These are phyloP conservation scores for Clitocybe nebularis DNA, from an alignment of 1,284 basidiomycete genomes.

Conservation along the genomic window DNA sequence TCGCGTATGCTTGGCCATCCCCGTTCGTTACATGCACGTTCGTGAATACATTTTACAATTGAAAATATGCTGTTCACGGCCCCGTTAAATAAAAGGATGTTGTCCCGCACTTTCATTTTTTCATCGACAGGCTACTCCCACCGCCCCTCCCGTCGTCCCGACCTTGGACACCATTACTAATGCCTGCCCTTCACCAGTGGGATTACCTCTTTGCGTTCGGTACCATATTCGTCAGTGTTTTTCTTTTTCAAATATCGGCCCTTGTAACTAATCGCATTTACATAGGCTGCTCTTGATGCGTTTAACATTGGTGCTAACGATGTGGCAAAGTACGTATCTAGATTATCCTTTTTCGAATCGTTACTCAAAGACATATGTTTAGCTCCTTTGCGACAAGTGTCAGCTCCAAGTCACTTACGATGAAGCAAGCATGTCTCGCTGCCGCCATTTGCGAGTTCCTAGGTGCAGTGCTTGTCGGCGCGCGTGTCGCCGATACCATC, in stretches of 20 bases:
- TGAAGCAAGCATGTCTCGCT: constrained; percentile 24
- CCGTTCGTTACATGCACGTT: constrained; percentile 12
- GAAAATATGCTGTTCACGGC: background rate
- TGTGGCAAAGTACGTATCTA: constrained; percentile 25
- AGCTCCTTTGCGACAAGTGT: constrained; percentile 24
- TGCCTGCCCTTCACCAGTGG: constrained; percentile 24
- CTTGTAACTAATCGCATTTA: background rate
- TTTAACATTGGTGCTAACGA: constrained; percentile 29
- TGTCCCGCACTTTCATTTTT: background rate
- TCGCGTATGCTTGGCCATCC: background rate
- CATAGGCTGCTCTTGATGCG: constrained; percentile 23
- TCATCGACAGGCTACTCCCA: constrained; percentile 4
- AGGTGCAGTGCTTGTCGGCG: constrained; percentile 25
- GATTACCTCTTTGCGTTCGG: constrained; percentile 29
- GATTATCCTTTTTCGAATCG: background rate
- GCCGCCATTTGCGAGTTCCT: constrained; percentile 27
- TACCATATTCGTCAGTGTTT: constrained; percentile 18
- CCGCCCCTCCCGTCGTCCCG: constrained; percentile 7
- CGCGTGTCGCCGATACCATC: constrained; percentile 27
- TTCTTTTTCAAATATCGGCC: background rate
- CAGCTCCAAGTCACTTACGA: constrained; percentile 24
- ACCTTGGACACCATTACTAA: constrained; percentile 3
- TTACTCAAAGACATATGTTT: too few relatives aligned
- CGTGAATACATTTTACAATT: constrained; percentile 4
- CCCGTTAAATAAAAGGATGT: constrained; percentile 8